phyloP scores from a whole-genome alignment of 2,329 filamentous ascomycete genomes.

The Fusarium equiseti region DNA sequence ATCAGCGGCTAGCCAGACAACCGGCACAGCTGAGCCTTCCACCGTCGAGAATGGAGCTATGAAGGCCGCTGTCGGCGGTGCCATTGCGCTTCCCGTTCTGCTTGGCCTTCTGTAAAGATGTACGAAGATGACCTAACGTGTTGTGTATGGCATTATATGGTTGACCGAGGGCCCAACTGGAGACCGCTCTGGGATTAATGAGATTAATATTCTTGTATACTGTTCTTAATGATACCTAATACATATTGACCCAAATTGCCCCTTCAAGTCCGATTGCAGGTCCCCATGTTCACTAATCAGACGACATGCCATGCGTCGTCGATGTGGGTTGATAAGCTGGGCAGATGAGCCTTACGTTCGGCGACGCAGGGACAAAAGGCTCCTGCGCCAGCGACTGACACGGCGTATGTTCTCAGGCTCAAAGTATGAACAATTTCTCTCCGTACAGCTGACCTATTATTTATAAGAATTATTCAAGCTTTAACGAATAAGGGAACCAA shows the following conservation, averaged over 20 bases:
- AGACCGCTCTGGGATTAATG: not conserved
- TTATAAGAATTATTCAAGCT: rapidly evolving
- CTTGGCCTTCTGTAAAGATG: not conserved
- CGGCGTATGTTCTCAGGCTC: too few relatives aligned
- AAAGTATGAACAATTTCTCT: too few relatives aligned
- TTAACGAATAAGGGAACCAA: not conserved
- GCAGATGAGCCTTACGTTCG: not conserved
- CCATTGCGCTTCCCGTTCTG: not conserved
- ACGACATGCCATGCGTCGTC: not conserved
- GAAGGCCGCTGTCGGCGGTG: rapidly evolving
- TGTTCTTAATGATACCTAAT: not conserved
- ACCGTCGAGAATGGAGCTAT: not conserved
- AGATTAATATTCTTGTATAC: not conserved
- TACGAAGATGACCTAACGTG: not conserved
- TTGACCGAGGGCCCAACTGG: not conserved
- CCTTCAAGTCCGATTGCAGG: not conserved
- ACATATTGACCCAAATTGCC: rapidly evolving
- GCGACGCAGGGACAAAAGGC: too few relatives aligned
- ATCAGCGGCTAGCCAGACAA: not conserved
- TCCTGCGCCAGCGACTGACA: not conserved
- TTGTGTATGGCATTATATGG: not conserved
- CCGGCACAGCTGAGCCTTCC: not conserved
- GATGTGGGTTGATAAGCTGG: not conserved
- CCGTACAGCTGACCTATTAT: too few relatives aligned
- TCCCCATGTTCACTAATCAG: not conserved